A percentile compares a stretch with the other conserved stretches of the same genome.
These are phyloP conservation scores for Colletotrichum sp. DNA, from an alignment of 2,329 filamentous ascomycete genomes.

Conservation along the genomic window DNA sequence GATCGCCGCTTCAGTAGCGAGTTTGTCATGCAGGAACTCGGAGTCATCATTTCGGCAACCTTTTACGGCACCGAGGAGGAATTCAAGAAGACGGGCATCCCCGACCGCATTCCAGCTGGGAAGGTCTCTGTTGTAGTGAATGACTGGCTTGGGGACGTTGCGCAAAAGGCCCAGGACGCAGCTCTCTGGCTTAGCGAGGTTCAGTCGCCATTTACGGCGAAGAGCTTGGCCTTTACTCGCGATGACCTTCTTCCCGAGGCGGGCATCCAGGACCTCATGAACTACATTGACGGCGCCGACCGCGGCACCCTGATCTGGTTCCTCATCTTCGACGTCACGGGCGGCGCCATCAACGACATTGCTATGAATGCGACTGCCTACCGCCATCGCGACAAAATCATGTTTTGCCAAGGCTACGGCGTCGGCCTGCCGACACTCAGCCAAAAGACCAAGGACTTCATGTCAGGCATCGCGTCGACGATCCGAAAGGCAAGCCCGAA, in stretches of 20 bases:
- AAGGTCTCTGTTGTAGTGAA: conserved; percentile 50
- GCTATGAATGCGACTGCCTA: conserved; percentile 63
- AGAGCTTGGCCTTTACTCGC: conserved; percentile 58
- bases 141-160: conserved; percentile 68
- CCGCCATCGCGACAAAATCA: conserved; percentile 66
- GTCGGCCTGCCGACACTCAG: conserved; percentile 53
- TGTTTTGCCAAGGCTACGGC: conserved; percentile 69
- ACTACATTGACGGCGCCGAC: conserved; percentile 53
- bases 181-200: conserved; percentile 52
- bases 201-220: conserved; percentile 59
- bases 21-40: conserved; percentile 58
- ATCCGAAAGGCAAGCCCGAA: conserved; percentile 42
- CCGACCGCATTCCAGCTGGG: conserved; percentile 47
- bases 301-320: conserved; percentile 63
- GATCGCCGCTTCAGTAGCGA: conserved; percentile 64
- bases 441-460: conserved; percentile 52
- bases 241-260: conserved; percentile 52
- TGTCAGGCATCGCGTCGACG: conserved; percentile 54
- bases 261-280: conserved; percentile 54
- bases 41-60: conserved; percentile 62
- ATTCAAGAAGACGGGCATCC: conserved; percentile 56
- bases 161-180: conserved; percentile 54
- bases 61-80: conserved; percentile 66
- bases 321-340: conserved; percentile 66
- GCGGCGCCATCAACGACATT: conserved; percentile 64